Evolutionary conservation across 192 early-diverging fungal species (phyloP).

Genomic region (Obelidium mucronatum): DNA sequence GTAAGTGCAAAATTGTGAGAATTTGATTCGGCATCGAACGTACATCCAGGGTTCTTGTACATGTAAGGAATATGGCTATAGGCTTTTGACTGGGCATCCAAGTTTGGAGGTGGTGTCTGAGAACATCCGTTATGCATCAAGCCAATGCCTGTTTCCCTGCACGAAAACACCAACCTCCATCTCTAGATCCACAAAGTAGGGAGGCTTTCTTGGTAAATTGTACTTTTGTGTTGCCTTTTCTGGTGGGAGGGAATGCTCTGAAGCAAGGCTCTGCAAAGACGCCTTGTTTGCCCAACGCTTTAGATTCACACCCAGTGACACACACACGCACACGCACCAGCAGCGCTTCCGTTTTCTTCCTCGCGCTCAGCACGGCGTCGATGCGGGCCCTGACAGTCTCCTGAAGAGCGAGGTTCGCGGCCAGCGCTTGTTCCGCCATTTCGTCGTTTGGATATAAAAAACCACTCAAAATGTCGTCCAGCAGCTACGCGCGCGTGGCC

Average conservation of each 20-base stretch:
- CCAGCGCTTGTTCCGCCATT: neutral
- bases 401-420: slow-evolving; percentile 8
- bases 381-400: neutral
- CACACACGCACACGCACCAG: neutral
- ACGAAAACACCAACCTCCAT: too few species aligned
- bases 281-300: too few species aligned
- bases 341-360: neutral
- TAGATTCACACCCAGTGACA: too few species aligned
- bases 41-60: neutral
- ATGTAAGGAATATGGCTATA: slow-evolving; percentile 5
- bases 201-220: neutral
- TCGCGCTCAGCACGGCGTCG: neutral
- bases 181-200: neutral
- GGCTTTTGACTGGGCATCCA: neutral
- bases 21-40: too few species aligned
- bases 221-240: too few species aligned
- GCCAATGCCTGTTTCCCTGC: too few species aligned
- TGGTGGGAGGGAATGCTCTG: too few species aligned
- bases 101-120: slow-evolving; percentile 7
- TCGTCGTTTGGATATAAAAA: neutral
- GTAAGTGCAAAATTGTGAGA: too few species aligned
- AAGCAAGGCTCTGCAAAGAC: too few species aligned
- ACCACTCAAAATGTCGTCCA: neutral
- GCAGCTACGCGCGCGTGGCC: neutral
- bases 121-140: too few species aligned